Base-by-base conservation (phyloP, 495 filamentous ascomycete species). In the Lepraria neglecta region DNA sequence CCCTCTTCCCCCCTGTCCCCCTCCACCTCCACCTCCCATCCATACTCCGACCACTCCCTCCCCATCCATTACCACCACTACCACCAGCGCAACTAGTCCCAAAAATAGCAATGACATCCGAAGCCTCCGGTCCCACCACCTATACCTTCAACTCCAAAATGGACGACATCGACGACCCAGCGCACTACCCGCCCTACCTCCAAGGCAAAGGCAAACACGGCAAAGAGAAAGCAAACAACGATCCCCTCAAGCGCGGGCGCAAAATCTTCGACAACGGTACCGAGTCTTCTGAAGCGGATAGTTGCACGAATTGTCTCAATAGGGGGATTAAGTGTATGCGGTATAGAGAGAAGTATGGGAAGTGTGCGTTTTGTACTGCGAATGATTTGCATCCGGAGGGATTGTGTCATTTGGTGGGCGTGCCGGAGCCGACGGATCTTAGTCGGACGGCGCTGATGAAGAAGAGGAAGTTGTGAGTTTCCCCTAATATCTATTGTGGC, bases 381-480 rank as follows among this genome's bases (percentile, higher is more conserved):
- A 56, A 61, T 27, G 59, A 61, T 42, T 53, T 55, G 17, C 51
- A 61, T 24, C 40, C 38, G 19, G 59, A 55, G 54, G 54, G 54
- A 6, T 14, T 56, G 7, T 61, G 59, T 42, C 59, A 61, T 46
- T 38, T 61, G 12, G n/a, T 27, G 53, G 53, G 53, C 17, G 53
- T 56, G 53, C 48, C 50, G 50, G 38, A 31, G n/a, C 59, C 50
- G 52, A 33, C n/a, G 42, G 52, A 15, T 10, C 38, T 38, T 40
- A 7, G 15, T 17, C 15, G 21, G 50, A 33, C 51, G 30, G 45
- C 42, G 40, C 12, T n/a, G 52, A 48, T 44, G 50, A 61, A 61
- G 31, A 53, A 54, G 28, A 55, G 59, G 43, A 61, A 61, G 52
- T 55, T 61, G 51, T 61, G 21, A 55, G 59, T 61, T 9, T 44